Percentiles rank a stretch among this genome's conserved stretches.
Evolutionary conservation across 2,329 filamentous ascomycete genomes (phyloP).

Genomic region (Aspergillus sp.): DNA sequence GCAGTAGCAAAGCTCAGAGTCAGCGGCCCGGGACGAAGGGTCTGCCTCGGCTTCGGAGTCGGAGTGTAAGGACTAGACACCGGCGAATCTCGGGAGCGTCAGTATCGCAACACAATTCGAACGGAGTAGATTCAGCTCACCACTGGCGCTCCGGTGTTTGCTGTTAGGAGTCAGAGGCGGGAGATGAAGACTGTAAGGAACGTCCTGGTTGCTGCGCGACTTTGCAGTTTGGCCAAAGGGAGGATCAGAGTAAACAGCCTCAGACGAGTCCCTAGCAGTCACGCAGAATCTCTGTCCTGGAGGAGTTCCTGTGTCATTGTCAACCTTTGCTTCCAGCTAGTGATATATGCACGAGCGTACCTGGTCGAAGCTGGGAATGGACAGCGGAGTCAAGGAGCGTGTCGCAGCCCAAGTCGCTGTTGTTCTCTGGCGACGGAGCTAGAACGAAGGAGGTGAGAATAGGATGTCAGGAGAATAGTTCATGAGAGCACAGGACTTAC

Average conservation of each 20-base stretch:
- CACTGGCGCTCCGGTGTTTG: neutral
- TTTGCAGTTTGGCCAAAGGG: no score
- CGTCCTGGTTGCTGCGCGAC: neutral
- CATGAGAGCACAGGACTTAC: neutral
- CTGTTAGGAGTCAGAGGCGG: no score
- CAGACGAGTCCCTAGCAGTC: neutral
- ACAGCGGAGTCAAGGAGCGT: neutral
- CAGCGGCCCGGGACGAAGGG: neutral
- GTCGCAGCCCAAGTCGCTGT: neutral
- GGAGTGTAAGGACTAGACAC: neutral
- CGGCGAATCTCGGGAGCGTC: neutral
- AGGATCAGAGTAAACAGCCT: neutral
- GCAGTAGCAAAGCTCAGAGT: neutral
- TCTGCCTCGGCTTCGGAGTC: neutral
- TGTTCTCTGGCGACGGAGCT: neutral
- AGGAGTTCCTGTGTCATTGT: no score
- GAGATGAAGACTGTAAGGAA: neutral
- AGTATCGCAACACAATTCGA: neutral
- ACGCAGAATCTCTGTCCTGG: no score
- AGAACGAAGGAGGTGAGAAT: neutral
- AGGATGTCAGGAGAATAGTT: neutral
- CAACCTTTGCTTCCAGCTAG: no score
- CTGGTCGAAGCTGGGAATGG: neutral
- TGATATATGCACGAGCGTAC: no score
- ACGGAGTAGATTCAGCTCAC: neutral